Conservation (phyloP, 345 rosid genomes). For the Pistacia atlantica region DNA sequence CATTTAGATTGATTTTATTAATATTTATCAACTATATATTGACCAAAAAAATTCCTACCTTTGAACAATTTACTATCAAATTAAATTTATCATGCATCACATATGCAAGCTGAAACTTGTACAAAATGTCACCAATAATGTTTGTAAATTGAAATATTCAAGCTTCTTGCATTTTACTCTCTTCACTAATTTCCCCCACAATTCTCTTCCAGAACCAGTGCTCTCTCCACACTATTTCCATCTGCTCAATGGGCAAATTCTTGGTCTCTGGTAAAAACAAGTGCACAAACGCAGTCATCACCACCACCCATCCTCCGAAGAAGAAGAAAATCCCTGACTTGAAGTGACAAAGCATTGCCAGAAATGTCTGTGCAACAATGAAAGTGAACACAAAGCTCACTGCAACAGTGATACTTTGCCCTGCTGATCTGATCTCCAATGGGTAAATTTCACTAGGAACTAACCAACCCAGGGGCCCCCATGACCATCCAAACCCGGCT, state of each 20-base stretch:
- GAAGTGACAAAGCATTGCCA: constrained; percentile 45
- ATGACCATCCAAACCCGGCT: constrained; percentile 49
- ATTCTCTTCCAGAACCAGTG: constrained; percentile 51
- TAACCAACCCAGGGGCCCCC: constrained; percentile 62
- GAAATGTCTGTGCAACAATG: constrained; percentile 42
- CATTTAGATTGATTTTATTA: too few species aligned
- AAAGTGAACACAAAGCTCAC: constrained; percentile 46
- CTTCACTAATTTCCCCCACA: constrained; percentile 23
- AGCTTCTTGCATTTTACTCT: neutral
- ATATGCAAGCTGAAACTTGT: neutral
- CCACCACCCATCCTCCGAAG: constrained; percentile 47
- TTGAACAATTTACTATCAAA: too few species aligned
- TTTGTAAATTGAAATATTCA: neutral
- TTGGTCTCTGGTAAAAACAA: constrained; percentile 52
- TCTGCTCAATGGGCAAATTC: constrained; percentile 45
- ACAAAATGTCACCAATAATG: neutral
- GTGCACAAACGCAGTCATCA: constrained; percentile 47
- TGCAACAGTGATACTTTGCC: constrained; percentile 49
- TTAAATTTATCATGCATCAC: too few species aligned
- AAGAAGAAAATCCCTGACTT: constrained; percentile 54
- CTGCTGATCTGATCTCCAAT: constrained; percentile 46
- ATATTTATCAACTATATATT: too few species aligned
- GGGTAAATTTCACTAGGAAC: constrained; percentile 55
- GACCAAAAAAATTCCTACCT: too few species aligned
- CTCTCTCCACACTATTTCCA: constrained; percentile 49